phyloP scores from a whole-genome alignment of 345 rosid genomes.

The Aquilaria yunnanensis region DNA sequence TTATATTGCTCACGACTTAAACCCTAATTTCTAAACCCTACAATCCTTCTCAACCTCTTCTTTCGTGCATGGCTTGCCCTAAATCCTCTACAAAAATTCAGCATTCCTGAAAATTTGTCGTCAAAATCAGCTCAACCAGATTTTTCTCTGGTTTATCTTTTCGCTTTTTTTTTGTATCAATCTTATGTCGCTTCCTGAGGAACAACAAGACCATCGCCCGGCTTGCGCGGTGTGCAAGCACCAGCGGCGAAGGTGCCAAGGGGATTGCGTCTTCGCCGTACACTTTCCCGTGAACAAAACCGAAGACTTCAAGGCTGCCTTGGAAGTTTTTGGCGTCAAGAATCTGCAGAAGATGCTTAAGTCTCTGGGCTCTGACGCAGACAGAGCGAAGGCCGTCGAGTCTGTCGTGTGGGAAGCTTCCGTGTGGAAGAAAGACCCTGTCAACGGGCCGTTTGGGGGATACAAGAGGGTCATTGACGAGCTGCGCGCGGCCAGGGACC shows the following conservation, averaged over 20 bases:
- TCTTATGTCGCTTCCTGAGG: conserved; percentile 3
- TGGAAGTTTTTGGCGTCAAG: conserved; percentile 19
- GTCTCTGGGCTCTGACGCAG: background rate
- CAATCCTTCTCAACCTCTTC: too few relatives aligned
- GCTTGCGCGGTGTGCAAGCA: conserved; percentile 32
- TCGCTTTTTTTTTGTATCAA: background rate
- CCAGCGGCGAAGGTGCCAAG: conserved; percentile 21
- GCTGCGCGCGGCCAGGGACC: conserved; percentile 2
- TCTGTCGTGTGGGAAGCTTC: conserved; percentile 31
- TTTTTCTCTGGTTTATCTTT: background rate
- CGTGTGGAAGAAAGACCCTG: conserved; percentile 20
- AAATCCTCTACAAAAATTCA: background rate
- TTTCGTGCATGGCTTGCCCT: background rate
- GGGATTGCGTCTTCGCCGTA: conserved; percentile 16
- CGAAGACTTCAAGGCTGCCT: conserved; percentile 11
- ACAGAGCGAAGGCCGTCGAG: conserved; percentile 7
- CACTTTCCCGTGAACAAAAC: conserved; percentile 12
- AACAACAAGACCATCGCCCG: background rate
- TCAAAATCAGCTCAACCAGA: too few relatives aligned
- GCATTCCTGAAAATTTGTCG: background rate
- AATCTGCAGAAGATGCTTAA: conserved; percentile 10
- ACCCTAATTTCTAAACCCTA: too few relatives aligned
- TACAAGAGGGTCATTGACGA: conserved; percentile 1
- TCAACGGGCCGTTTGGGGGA: conserved; percentile 21
- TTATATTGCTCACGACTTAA: too few relatives aligned